A percentile compares a stretch with the other conserved stretches of the same genome.
Evolutionary conservation across 495 filamentous ascomycete genomes (phyloP).

Genomic region (Lepidopterella palustris): DNA sequence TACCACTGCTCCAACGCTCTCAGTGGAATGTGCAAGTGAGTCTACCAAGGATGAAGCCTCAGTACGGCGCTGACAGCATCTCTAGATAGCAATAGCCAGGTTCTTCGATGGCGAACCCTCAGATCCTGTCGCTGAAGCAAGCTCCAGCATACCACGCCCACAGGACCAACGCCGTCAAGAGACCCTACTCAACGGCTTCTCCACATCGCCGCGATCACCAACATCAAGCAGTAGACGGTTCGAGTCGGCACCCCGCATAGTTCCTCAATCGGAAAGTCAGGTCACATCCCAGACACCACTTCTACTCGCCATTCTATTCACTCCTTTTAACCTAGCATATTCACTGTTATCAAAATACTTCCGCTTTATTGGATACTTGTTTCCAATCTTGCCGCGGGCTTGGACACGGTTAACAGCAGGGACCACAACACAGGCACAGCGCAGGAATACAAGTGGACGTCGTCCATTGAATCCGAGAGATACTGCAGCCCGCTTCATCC

Average conservation of each 20-base stretch:
- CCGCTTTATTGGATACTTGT: conserved; percentile 60
- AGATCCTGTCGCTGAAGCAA: conserved; percentile 67
- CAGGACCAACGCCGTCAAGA: conserved; percentile 56
- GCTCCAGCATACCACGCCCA: conserved; percentile 51
- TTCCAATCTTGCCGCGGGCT: conserved; percentile 77
- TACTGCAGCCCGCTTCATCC: conserved; percentile 77
- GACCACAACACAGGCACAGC: conserved; percentile 32
- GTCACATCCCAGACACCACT: conserved; percentile 61
- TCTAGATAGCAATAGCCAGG: conserved; percentile 84
- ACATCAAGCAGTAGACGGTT: conserved; percentile 29
- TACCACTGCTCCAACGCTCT: conserved; percentile 72
- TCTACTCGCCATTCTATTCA: conserved; percentile 67
- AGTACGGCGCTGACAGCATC: conserved; percentile 19
- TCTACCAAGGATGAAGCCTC: conserved; percentile 8
- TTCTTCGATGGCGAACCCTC: conserved; percentile 95
- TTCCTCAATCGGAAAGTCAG: conserved; percentile 62
- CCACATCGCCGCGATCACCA: conserved; percentile 32
- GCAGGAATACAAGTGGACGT: conserved; percentile 60
- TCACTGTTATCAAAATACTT: conserved; percentile 56
- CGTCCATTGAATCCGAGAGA: conserved; percentile 73
- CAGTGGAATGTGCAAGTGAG: conserved; percentile 93
- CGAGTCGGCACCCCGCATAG: conserved; percentile 70
- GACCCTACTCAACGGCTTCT: conserved; percentile 57
- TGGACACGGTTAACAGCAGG: conserved; percentile 40
- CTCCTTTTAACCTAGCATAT: conserved; percentile 74